Evolutionary conservation across 148 eudicot genomes (phyloP), one percentile per base, ranked within the genome.

Genomic region (Chenopodium suecicum): DNA sequence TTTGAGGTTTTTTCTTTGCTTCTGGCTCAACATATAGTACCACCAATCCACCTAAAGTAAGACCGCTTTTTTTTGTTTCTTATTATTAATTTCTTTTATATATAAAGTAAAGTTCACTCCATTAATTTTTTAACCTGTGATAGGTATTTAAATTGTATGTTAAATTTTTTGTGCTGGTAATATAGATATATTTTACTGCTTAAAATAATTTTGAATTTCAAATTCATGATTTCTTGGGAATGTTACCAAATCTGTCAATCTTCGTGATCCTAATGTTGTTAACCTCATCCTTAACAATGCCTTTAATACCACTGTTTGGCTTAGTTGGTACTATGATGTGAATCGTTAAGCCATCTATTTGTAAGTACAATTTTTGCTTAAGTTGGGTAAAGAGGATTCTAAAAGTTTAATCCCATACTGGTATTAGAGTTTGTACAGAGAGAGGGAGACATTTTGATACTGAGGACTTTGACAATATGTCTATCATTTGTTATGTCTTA

Each of bases 401-500:
- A 20, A 44, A 41, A 7, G 47, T 46, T 3, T 10, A 72, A 41
- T n/a, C 54, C 54, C 46, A 10, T 22, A 5, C 16, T 9, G 7
- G 56, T 16, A 31, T 72, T 46, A 9, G 56, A n/a, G 54, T 72
- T 44, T 4, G 29, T 72, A 70, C 50, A 22, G 11, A 72, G 25
- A 17, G 25, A 34, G 27, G n/a, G 50, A 54, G 14, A 41, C 3
- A 20, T 13, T 20, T 41, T 17, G 22, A 11, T 41, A 2, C 25
- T 19, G 22, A 70, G 31, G 56, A 46, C 17, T 16, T 72, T 46
- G 29, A 72, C 54, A 44, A 22, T 37, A 31, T 37, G 16, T 2
- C 29, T 76, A 19, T 46, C 41, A 65, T 54, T 44, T 65, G 74
- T 89, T 87, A 83, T 86, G 63, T 16, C 97, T 93, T 90, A 85